phyloP scores from a whole-genome alignment of 148 eudicot genomes.

The Agrostemma githago region DNA sequence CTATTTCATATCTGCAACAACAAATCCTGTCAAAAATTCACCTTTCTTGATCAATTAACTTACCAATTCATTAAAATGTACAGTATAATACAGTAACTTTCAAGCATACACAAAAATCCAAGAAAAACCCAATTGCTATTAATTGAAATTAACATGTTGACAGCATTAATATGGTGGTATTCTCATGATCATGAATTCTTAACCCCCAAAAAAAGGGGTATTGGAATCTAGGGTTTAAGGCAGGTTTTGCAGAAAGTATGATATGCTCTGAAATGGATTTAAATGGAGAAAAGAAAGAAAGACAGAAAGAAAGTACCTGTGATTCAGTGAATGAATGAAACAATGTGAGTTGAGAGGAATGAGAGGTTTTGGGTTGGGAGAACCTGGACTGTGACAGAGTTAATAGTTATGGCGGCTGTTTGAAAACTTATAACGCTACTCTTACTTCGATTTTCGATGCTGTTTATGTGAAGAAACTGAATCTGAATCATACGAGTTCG shows the following conservation, averaged over 20 bases:
- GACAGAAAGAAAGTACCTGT: neutral
- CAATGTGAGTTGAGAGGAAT: neutral
- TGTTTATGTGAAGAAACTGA: too few relatives aligned
- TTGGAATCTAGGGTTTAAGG: slow-evolving; percentile 1
- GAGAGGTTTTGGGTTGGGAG: neutral
- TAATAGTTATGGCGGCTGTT: neutral
- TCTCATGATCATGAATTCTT: neutral
- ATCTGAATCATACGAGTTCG: too few relatives aligned
- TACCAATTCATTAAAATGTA: neutral
- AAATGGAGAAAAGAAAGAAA: neutral
- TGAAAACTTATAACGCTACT: neutral
- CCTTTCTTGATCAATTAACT: neutral
- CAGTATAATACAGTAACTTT: neutral
- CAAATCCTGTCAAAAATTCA: neutral
- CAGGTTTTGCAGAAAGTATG: neutral
- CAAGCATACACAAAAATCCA: slow-evolving; percentile 1
- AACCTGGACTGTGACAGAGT: neutral
- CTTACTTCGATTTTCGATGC: too few relatives aligned
- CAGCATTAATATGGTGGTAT: neutral
- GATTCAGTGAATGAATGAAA: neutral
- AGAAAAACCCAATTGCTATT: slow-evolving; percentile 1
- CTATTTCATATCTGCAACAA: neutral
- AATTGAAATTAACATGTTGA: slow-evolving; percentile 3
- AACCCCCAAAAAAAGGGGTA: neutral
- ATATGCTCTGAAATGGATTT: neutral